Conservation (phyloP, 768 basidiomycete genomes). For the Inosperma sp. region DNA sequence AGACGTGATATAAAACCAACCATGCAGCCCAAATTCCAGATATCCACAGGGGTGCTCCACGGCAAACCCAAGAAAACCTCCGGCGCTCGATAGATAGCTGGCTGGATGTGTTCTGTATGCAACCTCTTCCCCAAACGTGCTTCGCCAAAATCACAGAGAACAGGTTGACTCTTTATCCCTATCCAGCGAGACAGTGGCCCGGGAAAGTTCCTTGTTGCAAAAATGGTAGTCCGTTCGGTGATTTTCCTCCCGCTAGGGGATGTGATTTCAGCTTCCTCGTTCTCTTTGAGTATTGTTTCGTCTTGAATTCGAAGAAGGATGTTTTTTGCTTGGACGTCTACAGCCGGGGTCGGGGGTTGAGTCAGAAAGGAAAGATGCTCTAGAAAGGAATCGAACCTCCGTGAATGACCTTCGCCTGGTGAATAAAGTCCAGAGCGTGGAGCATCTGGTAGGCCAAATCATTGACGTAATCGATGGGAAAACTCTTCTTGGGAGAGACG, state of each 20-base stretch:
- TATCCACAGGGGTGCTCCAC: slow-evolving; percentile 26
- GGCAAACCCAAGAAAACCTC: slow-evolving; percentile 26
- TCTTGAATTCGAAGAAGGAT: slow-evolving; percentile 18
- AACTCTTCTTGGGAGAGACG: background rate
- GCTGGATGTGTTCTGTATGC: slow-evolving; percentile 20
- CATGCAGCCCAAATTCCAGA: slow-evolving; percentile 30
- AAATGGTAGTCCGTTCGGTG: slow-evolving; percentile 11
- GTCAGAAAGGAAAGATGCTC: background rate
- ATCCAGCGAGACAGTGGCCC: slow-evolving; percentile 23
- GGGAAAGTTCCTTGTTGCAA: slow-evolving; percentile 8
- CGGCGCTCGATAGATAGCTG: slow-evolving; percentile 24
- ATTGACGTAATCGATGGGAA: background rate
- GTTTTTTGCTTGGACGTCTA: slow-evolving; percentile 19
- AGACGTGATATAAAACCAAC: slow-evolving; percentile 22
- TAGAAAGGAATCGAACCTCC: slow-evolving; percentile 11
- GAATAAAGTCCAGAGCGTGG: slow-evolving; percentile 14
- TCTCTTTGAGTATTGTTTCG: slow-evolving; percentile 7
- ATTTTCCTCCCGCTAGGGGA: slow-evolving; percentile 16
- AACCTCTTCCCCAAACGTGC: slow-evolving; percentile 10
- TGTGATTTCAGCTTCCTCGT: slow-evolving; percentile 14
- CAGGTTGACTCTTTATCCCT: slow-evolving; percentile 16
- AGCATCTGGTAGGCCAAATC: slow-evolving; percentile 7
- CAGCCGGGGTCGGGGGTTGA: background rate
- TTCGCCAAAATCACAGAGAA: slow-evolving; percentile 19
- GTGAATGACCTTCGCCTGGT: slow-evolving; percentile 16